Evolutionary conservation across 2,329 filamentous ascomycete genomes (phyloP), one percentile per base, ranked within the genome.

Genomic region (Clathrospora elynae): DNA sequence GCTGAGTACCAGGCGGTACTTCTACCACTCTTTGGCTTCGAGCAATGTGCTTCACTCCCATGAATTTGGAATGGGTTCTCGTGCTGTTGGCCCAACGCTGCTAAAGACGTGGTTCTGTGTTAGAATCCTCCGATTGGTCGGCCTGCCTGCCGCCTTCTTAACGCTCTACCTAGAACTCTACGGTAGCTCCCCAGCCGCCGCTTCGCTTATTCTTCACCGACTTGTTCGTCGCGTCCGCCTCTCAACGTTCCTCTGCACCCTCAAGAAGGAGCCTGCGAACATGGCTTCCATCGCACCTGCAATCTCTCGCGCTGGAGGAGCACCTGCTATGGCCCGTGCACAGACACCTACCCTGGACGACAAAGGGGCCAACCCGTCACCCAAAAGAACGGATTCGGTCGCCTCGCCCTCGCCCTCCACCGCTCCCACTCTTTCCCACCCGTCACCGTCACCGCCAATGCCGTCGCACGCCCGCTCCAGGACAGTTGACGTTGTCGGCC

Each of bases 191-290:
- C 62, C 60, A 43, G 53, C 56, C 51, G 55, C 57, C 34, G 50
- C 59, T 26, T 61, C 61, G 53, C 59, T 66, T 39, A 57, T 68
- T 49, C 57, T 68, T 54, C 59, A 63, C 59, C 67, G 66, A 34
- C 61, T 68, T 41, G 59, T 57, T 26, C 59, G 59, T 42, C 62
- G 64, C 44, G 47, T 68, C 29, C 59, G 52, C 49, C 55, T 64
- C 38, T 43, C 53, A 18, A 42, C 47, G 18, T 29, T 66, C 33
- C 24, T 53, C 45, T 62, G 59, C 51, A 50, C 52, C 34, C 50
- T 60, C 42, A 47, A 36, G 8, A 51, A 48, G 19, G 50, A n/a
- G n/a, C n/a, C n/a, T n/a, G n/a, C n/a, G n/a, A n/a, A n/a, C n/a
- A n/a, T n/a, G n/a, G n/a, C n/a, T n/a, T n/a, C n/a, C n/a, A n/a